These are phyloP conservation scores for Aspergillus pseudoterreus DNA, from an alignment of 2,329 filamentous ascomycete species.

Conservation along the genomic window DNA sequence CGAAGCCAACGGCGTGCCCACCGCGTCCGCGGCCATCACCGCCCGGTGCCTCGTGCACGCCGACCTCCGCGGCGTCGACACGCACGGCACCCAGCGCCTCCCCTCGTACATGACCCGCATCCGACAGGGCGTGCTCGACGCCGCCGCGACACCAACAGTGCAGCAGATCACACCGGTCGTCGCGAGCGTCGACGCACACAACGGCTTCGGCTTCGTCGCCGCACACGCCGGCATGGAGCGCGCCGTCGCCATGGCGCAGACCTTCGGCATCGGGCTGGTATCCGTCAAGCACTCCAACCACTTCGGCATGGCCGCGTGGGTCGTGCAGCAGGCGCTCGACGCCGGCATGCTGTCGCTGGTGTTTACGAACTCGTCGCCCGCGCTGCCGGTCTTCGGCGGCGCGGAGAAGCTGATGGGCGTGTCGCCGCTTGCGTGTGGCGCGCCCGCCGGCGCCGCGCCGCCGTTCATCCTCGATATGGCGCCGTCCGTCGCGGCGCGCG, in stretches of 20 bases:
- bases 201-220: slow-evolving; percentile 72
- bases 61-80: slow-evolving; percentile 75
- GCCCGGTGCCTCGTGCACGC: slow-evolving; percentile 68
- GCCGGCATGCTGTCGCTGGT: slow-evolving; percentile 66
- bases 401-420: slow-evolving; percentile 68
- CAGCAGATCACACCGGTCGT: slow-evolving; percentile 66
- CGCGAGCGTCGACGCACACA: slow-evolving; percentile 63
- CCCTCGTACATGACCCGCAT: slow-evolving; percentile 74
- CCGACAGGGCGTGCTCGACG: slow-evolving; percentile 64
- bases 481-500: slow-evolving; percentile 42
- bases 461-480: slow-evolving; percentile 57
- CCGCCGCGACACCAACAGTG: slow-evolving; percentile 56
- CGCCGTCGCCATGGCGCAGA: slow-evolving; percentile 64
- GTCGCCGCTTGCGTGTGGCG: slow-evolving; percentile 70
- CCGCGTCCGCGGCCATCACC: slow-evolving; percentile 57
- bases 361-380: slow-evolving; percentile 69
- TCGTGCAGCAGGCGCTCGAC: slow-evolving; percentile 73
- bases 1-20: slow-evolving; percentile 52
- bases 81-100: slow-evolving; percentile 73
- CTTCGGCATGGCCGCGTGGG: slow-evolving; percentile 79
- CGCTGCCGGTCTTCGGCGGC: slow-evolving; percentile 68
- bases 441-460: slow-evolving; percentile 57
- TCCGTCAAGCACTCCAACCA: slow-evolving; percentile 74
- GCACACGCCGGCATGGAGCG: slow-evolving; percentile 63
- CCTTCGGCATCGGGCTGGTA: slow-evolving; percentile 69